Conservation (phyloP, 1,284 basidiomycete species). For the Xerocomus amazonicus region DNA sequence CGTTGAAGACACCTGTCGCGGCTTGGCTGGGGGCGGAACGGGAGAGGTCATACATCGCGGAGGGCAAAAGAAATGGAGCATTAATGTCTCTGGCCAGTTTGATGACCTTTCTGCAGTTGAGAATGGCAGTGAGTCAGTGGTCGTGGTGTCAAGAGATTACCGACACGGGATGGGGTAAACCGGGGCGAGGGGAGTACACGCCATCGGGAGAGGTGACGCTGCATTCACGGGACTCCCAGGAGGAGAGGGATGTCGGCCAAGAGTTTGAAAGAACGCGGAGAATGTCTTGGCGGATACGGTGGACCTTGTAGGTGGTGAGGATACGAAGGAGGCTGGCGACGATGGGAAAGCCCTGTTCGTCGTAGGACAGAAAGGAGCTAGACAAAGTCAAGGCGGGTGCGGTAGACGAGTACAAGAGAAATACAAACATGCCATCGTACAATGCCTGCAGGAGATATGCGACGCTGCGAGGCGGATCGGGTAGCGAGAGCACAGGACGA, state of each 20-base stretch:
- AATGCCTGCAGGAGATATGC: conserved; percentile 53
- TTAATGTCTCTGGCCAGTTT: conserved; percentile 41
- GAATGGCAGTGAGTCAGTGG: conserved; percentile 17
- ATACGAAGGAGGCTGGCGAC: conserved; percentile 59
- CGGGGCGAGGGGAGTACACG: conserved; percentile 51
- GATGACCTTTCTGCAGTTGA: conserved; percentile 40
- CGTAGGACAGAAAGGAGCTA: conserved; percentile 42
- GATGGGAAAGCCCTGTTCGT: conserved; percentile 44
- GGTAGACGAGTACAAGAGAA: neutral
- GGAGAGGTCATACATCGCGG: conserved; percentile 53
- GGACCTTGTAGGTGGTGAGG: conserved; percentile 57
- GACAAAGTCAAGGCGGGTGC: conserved; percentile 8
- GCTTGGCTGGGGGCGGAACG: conserved; percentile 44
- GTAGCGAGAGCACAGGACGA: conserved; percentile 47
- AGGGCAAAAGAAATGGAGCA: conserved; percentile 39
- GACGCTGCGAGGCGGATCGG: conserved; percentile 52
- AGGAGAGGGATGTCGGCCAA: conserved; percentile 56
- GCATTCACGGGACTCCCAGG: conserved; percentile 63
- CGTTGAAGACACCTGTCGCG: conserved; percentile 32
- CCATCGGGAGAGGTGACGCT: conserved; percentile 45
- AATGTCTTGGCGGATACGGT: conserved; percentile 51
- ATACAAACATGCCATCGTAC: conserved; percentile 57
- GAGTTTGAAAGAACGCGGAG: conserved; percentile 45
- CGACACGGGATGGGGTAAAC: conserved; percentile 64
- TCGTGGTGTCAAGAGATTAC: conserved; percentile 11